phyloP scores from a whole-genome alignment of 208 protist genomes.

The Trypanosoma mega region DNA sequence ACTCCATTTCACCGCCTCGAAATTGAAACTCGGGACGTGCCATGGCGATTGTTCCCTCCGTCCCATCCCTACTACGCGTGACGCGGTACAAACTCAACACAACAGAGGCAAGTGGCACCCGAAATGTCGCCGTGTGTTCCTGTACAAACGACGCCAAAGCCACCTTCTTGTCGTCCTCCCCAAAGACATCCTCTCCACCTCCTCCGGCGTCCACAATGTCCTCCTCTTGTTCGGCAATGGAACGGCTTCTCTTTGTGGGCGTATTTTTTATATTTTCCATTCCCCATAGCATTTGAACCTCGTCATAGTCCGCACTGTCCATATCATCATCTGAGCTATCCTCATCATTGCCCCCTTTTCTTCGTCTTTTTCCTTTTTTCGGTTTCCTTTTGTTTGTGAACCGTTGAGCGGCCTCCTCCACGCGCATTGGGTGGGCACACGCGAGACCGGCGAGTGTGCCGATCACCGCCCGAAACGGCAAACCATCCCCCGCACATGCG shows the following conservation, averaged over 20 bases:
- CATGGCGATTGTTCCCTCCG: constrained; percentile 3
- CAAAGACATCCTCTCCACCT: too few relatives aligned
- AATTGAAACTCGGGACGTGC: constrained; percentile 13
- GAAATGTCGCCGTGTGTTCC: constrained; percentile 19
- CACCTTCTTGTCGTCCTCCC: background rate
- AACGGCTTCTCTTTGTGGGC: background rate
- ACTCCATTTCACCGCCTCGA: constrained; percentile 27
- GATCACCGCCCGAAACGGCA: background rate
- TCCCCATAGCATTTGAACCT: constrained; percentile 1
- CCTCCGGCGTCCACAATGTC: background rate
- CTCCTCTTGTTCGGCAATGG: too few relatives aligned
- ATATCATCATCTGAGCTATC: constrained; percentile 1
- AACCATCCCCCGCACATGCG: background rate
- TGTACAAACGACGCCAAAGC: constrained; percentile 8
- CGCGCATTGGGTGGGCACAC: constrained; percentile 24
- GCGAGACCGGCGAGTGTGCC: constrained; percentile 29
- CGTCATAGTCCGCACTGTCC: constrained; percentile 9
- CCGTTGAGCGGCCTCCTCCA: background rate
- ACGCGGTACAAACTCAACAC: constrained; percentile 34
- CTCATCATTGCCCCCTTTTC: background rate
- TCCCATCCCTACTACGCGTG: background rate
- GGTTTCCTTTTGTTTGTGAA: too few relatives aligned
- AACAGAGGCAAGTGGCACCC: constrained; percentile 24
- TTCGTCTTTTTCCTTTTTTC: constrained; percentile 10
- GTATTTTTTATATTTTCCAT: constrained; percentile 5